Conservation (phyloP, 1,284 basidiomycete genomes). For the Cryptococcus jaspeensis region DNA sequence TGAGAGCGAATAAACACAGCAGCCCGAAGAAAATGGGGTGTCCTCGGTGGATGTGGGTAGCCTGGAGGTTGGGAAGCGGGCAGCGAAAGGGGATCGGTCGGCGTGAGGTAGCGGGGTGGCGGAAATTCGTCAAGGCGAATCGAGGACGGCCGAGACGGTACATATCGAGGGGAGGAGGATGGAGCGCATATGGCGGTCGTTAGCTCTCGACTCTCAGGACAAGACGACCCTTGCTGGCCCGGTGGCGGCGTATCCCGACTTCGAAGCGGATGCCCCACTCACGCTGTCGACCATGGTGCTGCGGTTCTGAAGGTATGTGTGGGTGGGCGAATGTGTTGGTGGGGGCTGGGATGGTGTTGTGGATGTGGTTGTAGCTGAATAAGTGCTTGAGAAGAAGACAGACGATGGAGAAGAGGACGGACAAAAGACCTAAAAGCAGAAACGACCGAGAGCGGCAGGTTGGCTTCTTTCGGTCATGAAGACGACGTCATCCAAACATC, state of each 20-base stretch:
- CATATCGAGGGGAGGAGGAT: background rate
- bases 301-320: background rate
- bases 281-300: background rate
- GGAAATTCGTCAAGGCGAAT: background rate
- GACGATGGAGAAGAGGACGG: too few species aligned
- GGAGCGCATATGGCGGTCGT: background rate
- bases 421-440: too few species aligned
- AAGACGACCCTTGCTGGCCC: background rate
- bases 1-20: constrained; percentile 43
- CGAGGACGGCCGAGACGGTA: background rate
- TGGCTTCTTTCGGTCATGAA: too few species aligned
- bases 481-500: too few species aligned
- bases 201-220: background rate
- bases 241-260: background rate
- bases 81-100: background rate
- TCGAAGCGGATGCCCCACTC: background rate
- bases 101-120: background rate
- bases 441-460: too few species aligned
- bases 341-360: background rate
- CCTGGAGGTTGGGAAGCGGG: constrained; percentile 11
- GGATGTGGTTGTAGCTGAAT: background rate
- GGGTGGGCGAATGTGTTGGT: background rate
- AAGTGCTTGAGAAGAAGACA: background rate
- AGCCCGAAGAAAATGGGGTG: constrained; percentile 47
- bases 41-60: constrained; percentile 36